phyloP scores from a whole-genome alignment of 164 flowering plant genomes.

The Stephania cephalantha region DNA sequence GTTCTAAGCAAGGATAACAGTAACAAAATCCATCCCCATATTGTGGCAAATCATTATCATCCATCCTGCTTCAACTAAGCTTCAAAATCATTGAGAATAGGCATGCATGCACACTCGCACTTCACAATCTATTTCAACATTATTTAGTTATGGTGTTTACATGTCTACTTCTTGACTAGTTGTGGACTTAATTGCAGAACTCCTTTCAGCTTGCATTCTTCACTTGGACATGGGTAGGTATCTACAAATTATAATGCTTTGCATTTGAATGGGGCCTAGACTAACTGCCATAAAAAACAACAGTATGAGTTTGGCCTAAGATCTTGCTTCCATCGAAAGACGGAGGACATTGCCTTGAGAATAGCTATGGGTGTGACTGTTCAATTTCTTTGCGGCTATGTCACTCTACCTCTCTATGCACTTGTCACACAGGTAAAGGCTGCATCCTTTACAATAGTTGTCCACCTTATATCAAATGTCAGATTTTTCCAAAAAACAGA shows the following conservation, averaged over 20 bases:
- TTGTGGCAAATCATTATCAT: too few species aligned
- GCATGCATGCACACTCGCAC: too few species aligned
- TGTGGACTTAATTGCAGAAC: slow-evolving; percentile 41
- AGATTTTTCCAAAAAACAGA: neutral
- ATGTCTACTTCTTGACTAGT: neutral
- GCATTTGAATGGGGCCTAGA: neutral
- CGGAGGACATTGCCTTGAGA: slow-evolving; percentile 40
- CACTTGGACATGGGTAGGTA: slow-evolving; percentile 63
- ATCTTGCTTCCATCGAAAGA: slow-evolving; percentile 52
- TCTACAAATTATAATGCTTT: slow-evolving; percentile 2
- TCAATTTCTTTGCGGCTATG: slow-evolving; percentile 66
- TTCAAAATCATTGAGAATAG: too few species aligned
- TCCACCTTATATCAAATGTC: neutral
- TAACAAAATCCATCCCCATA: too few species aligned
- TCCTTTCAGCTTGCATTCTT: slow-evolving; percentile 72
- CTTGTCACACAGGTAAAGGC: slow-evolving; percentile 57
- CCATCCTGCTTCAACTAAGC: too few species aligned
- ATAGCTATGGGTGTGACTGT: slow-evolving; percentile 42
- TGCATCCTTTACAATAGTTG: neutral
- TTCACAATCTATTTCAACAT: neutral
- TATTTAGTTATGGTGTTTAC: neutral
- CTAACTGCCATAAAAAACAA: slow-evolving; percentile 11
- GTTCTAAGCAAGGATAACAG: too few species aligned
- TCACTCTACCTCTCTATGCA: slow-evolving; percentile 64
- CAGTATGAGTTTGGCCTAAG: slow-evolving; percentile 56